Evolutionary conservation across 179 eudicot genomes (phyloP).

Genomic region (Nepenthes alata): DNA sequence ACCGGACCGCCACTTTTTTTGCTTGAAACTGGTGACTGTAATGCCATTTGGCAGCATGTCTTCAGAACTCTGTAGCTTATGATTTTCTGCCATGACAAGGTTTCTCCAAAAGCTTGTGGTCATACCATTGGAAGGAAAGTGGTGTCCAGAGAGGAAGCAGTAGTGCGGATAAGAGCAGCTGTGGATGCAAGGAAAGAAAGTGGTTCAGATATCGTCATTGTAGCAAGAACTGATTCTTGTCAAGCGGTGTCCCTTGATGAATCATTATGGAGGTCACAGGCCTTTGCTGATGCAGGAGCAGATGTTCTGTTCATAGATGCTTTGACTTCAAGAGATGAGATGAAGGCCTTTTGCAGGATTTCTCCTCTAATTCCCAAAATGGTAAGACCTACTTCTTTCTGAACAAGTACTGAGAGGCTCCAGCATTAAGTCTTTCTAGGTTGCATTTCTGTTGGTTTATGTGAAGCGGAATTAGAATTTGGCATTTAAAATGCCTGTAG

Average conservation of each 20-base stretch:
- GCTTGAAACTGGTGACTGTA: background rate
- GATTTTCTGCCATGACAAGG: slow-evolving; percentile 31
- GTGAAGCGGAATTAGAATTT: no score
- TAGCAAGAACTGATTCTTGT: slow-evolving; percentile 93
- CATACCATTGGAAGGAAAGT: slow-evolving; percentile 90
- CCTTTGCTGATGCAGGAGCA: slow-evolving; percentile 90
- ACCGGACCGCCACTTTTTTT: background rate
- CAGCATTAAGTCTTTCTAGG: no score
- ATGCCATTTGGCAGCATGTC: background rate
- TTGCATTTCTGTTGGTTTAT: no score
- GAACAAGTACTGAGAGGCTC: background rate
- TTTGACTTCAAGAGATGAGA: slow-evolving; percentile 76
- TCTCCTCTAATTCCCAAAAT: slow-evolving; percentile 70
- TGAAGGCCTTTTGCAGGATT: slow-evolving; percentile 62
- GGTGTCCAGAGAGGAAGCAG: slow-evolving; percentile 78
- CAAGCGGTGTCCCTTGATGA: slow-evolving; percentile 88
- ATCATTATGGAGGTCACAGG: slow-evolving; percentile 71
- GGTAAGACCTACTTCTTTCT: slow-evolving; percentile 26
- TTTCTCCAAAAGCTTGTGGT: slow-evolving; percentile 97
- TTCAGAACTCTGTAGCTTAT: slow-evolving; percentile 9
- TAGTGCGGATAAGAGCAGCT: slow-evolving; percentile 89
- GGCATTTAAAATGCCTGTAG: no score
- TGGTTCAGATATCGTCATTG: slow-evolving; percentile 87
- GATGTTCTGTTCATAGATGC: slow-evolving; percentile 93
- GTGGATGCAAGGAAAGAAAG: slow-evolving; percentile 84